Evolutionary conservation across 176 grass and related monocot species (phyloP).

Genomic region (Oryza meridionalis): DNA sequence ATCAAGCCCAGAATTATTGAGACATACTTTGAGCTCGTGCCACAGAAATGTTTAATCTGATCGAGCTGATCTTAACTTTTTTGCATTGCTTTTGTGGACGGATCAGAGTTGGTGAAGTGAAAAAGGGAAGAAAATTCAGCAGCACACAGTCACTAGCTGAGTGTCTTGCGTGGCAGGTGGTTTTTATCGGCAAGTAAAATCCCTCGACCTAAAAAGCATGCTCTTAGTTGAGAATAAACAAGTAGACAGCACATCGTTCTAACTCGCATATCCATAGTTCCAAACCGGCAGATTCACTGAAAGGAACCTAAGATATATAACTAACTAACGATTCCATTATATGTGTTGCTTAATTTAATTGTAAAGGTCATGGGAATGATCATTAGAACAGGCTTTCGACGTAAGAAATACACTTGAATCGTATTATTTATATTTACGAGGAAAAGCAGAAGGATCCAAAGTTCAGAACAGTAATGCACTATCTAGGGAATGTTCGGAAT

Average conservation of each 20-base stretch:
- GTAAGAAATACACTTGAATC: not conserved
- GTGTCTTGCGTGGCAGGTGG: constrained; percentile 43
- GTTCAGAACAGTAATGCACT: constrained; percentile 8
- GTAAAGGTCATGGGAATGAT: not conserved
- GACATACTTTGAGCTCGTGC: not conserved
- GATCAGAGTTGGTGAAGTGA: constrained; percentile 9
- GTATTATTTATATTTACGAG: not conserved
- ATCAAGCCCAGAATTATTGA: constrained; percentile 22
- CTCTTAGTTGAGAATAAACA: constrained; percentile 26
- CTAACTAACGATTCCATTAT: not conserved
- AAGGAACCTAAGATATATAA: not conserved
- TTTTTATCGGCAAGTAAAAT: constrained; percentile 45
- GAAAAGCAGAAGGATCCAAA: constrained; percentile 1
- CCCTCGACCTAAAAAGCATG: constrained; percentile 47
- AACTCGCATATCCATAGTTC: constrained; percentile 21
- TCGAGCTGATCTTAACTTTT: not conserved
- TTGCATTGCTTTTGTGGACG: not conserved
- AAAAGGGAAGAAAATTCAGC: not conserved
- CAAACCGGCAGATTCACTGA: constrained; percentile 30
- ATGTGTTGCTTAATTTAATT: not conserved
- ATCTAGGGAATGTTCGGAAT: not conserved
- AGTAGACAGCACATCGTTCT: not conserved
- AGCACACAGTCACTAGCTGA: not conserved
- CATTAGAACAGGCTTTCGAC: constrained; percentile 28
- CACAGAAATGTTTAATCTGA: constrained; percentile 7